Evolutionary conservation across 202 grass and related monocot genomes (phyloP).

Genomic region (Schoenoplectus tabernaemontani): DNA sequence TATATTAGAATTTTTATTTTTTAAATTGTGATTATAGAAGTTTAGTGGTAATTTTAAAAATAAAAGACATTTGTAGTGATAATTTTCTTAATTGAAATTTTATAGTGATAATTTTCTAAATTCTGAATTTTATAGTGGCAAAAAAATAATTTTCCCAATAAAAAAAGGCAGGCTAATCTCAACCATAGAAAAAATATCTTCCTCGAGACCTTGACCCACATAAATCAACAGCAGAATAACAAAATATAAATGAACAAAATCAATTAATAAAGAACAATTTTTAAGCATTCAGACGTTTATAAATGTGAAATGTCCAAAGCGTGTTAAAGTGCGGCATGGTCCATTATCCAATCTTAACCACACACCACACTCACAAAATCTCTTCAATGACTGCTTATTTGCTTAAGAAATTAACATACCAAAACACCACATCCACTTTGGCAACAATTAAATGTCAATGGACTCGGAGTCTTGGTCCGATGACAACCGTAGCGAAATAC

Average conservation of each 20-base stretch:
- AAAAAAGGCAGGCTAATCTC: too few species aligned
- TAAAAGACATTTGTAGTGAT: too few species aligned
- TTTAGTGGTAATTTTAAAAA: too few species aligned
- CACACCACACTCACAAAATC: background rate
- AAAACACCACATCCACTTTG: background rate
- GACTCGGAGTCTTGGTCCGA: background rate
- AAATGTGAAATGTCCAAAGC: background rate
- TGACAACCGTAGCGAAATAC: background rate
- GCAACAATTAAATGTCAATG: background rate
- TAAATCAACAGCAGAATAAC: background rate
- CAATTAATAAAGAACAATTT: background rate
- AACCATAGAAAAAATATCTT: background rate
- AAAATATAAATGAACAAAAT: background rate
- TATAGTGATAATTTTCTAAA: too few species aligned
- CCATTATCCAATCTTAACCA: constrained; percentile 7
- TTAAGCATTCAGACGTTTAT: background rate
- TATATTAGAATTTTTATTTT: too few species aligned
- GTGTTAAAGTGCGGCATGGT: background rate
- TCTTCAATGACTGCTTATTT: background rate
- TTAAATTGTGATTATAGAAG: too few species aligned
- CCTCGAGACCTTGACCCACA: background rate
- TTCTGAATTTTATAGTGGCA: too few species aligned
- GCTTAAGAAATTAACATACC: background rate
- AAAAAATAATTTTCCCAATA: too few species aligned
- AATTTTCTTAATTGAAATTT: too few species aligned